Percentiles rank a stretch among this genome's conserved stretches.
Conservation (phyloP, 352 stramenopile species). For the Phytophthora quininea region DNA sequence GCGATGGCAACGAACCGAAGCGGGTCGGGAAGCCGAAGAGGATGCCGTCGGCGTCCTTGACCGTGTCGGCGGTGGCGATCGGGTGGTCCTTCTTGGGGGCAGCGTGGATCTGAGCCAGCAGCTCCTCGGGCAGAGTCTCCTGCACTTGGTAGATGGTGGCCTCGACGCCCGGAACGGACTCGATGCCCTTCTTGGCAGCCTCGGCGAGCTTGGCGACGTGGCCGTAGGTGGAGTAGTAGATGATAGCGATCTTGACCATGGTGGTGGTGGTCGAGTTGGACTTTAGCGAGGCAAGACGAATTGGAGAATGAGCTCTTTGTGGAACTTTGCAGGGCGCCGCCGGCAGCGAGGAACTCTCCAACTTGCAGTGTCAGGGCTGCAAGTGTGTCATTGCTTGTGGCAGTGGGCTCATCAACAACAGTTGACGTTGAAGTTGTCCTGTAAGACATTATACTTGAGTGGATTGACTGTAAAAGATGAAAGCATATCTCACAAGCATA, state of each 20-base stretch:
- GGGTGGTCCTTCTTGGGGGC: constrained; percentile 12
- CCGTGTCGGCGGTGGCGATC: constrained; percentile 4
- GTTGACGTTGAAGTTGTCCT: no score
- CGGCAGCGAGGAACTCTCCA: background rate
- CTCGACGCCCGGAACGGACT: constrained; percentile 5
- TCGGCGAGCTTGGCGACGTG: constrained; percentile 9
- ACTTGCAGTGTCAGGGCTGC: no score
- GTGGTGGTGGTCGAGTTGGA: background rate
- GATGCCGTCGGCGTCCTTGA: constrained; percentile 12
- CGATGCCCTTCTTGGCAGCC: constrained; percentile 7
- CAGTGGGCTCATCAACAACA: no score
- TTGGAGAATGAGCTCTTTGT: constrained; percentile 5
- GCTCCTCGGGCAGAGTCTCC: constrained; percentile 7
- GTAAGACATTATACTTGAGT: no score
- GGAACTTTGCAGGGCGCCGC: no score
- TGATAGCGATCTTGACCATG: constrained; percentile 5
- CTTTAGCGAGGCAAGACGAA: background rate
- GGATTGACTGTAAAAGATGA: no score
- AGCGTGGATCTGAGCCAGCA: constrained; percentile 7
- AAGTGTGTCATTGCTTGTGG: no score
- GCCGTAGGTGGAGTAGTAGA: constrained; percentile 13
- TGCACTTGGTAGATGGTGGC: constrained; percentile 10
- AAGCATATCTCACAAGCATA: no score
- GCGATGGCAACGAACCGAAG: constrained; percentile 10
- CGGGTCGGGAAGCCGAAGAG: constrained; percentile 12